phyloP scores from a whole-genome alignment of 2,329 filamentous ascomycete species.

The Fusarium pseudoanthophilum region DNA sequence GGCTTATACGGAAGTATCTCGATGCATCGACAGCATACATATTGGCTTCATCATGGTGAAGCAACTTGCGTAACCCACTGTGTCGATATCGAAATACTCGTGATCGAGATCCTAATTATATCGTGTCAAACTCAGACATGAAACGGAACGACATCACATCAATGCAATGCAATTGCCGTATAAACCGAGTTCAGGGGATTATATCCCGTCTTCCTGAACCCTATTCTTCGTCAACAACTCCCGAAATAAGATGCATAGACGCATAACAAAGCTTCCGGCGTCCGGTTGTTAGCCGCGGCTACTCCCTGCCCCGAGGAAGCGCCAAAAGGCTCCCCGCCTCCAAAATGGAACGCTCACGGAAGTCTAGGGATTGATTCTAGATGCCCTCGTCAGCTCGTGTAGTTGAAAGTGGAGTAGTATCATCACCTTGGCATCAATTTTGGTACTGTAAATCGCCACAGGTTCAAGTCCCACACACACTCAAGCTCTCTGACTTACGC shows the following conservation, averaged over 20 bases:
- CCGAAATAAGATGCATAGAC: constrained; percentile 1
- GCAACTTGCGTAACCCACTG: constrained; percentile 9
- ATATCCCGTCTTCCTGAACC: not conserved
- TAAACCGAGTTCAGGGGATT: not conserved
- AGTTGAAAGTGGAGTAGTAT: constrained; percentile 30
- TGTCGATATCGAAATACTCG: not conserved
- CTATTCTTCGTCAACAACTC: constrained; percentile 1
- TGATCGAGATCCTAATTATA: not conserved
- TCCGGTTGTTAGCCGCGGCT: constrained; percentile 21
- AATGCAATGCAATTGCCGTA: constrained; percentile 6
- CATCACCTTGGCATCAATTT: constrained; percentile 14
- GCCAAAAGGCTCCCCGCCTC: constrained; percentile 27
- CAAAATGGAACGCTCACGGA: constrained; percentile 17
- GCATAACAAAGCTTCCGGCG: constrained; percentile 14
- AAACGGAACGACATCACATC: not conserved
- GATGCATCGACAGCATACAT: not conserved
- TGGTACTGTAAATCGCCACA: constrained; percentile 21
- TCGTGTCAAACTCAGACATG: not conserved
- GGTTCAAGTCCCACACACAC: constrained; percentile 18
- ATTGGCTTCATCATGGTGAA: not conserved
- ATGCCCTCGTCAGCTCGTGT: constrained; percentile 16
- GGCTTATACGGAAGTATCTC: not conserved
- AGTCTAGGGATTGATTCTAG: constrained; percentile 3
- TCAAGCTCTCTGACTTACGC: constrained; percentile 5
- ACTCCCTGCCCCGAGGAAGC: constrained; percentile 21